Evolutionary conservation across 1,284 basidiomycete species (phyloP).

Genomic region (Porodaedalea pini): DNA sequence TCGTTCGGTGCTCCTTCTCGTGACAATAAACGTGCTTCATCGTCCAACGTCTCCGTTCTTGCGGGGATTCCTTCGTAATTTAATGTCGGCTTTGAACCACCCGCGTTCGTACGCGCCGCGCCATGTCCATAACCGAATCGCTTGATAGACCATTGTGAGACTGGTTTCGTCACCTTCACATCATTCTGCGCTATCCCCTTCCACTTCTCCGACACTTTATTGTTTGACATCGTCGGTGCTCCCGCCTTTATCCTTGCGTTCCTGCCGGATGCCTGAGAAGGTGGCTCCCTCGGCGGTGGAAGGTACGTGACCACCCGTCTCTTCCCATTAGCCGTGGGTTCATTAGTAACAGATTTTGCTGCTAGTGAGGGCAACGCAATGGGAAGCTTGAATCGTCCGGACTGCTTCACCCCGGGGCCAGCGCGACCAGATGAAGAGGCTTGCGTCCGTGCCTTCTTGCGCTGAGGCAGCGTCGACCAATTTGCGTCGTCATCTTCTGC

Average conservation of each 20-base stretch:
- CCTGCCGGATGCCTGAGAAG: too few relatives aligned
- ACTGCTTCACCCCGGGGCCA: conserved; percentile 27
- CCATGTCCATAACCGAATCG: neutral
- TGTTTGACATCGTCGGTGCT: neutral
- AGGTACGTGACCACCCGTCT: conserved; percentile 43
- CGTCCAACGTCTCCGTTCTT: neutral
- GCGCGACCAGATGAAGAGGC: neutral
- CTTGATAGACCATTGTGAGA: conserved; percentile 13
- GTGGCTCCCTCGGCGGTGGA: conserved; percentile 36
- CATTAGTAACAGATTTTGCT: conserved; percentile 6
- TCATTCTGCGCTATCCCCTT: neutral
- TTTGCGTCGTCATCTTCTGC: conserved; percentile 40
- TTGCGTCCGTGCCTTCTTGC: conserved; percentile 32
- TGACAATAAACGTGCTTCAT: neutral
- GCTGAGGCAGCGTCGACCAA: conserved; percentile 44
- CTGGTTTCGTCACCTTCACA: neutral
- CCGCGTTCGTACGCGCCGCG: too few relatives aligned
- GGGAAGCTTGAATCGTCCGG: conserved; percentile 40
- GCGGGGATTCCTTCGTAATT: neutral
- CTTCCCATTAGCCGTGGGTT: conserved; percentile 14
- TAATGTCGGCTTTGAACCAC: neutral
- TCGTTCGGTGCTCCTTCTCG: neutral
- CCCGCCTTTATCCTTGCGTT: too few relatives aligned
- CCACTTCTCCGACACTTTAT: neutral
- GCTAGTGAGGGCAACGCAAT: conserved; percentile 11